phyloP scores from a whole-genome alignment of 306 rosid species.

The Cucumis hystrix region DNA sequence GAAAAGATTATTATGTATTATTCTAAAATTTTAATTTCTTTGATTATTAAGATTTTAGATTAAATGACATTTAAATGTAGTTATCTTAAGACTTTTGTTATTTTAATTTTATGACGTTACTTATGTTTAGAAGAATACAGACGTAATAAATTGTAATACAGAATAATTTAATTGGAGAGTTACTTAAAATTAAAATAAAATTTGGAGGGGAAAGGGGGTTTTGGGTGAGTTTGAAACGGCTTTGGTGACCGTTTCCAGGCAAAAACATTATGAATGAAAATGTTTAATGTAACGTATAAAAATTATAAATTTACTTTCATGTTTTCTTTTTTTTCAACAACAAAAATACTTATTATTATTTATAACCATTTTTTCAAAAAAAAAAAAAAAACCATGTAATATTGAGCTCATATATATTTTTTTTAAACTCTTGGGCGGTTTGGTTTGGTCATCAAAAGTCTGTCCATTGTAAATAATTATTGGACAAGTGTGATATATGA shows the following conservation, averaged over 20 bases:
- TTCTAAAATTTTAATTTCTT: background rate
- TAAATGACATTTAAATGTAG: background rate
- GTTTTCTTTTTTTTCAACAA: no score
- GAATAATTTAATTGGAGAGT: background rate
- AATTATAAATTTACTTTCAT: background rate
- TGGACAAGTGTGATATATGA: no score
- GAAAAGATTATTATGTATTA: background rate
- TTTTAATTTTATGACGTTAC: background rate
- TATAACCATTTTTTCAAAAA: no score
- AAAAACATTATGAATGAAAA: background rate
- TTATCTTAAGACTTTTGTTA: background rate
- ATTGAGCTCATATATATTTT: background rate
- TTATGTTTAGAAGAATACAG: background rate
- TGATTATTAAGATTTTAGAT: background rate
- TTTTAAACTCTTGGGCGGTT: background rate
- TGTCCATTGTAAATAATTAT: background rate
- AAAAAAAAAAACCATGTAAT: background rate
- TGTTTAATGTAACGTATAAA: background rate
- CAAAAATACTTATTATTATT: no score
- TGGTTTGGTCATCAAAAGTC: background rate
- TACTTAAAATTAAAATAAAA: background rate
- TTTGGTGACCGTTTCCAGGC: background rate
- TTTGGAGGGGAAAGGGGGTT: background rate
- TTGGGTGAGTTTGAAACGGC: constrained; percentile 1
- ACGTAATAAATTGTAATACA: background rate